Conservation (phyloP, 306 rosid species). For the Citrullus amarus region DNA sequence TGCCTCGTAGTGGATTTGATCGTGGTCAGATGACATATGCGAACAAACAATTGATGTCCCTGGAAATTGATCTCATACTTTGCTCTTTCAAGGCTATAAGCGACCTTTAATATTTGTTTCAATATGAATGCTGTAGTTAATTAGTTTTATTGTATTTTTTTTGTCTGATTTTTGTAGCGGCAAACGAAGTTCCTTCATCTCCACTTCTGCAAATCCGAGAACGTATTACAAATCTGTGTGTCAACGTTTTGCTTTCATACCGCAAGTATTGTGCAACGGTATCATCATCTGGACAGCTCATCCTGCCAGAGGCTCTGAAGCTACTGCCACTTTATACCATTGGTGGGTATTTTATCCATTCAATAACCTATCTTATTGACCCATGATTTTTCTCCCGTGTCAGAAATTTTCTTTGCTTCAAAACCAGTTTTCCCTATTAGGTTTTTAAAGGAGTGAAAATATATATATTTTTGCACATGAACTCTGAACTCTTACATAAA, state of each 20-base stretch:
- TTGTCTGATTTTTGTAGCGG: constrained; percentile 42
- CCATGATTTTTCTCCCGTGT: background rate
- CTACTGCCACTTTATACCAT: constrained; percentile 89
- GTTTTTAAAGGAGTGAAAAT: background rate
- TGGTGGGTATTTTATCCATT: constrained; percentile 30
- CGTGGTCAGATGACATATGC: background rate
- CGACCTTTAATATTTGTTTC: background rate
- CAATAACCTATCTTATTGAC: background rate
- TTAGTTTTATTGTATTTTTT: background rate
- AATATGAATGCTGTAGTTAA: background rate
- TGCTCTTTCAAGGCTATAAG: background rate
- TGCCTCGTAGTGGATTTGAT: background rate
- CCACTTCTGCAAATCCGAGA: constrained; percentile 76
- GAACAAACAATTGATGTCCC: background rate
- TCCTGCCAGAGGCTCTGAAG: constrained; percentile 98
- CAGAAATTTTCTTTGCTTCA: background rate
- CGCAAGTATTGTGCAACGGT: constrained; percentile 96
- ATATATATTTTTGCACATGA: background rate
- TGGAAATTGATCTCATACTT: background rate
- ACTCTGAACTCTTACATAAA: background rate
- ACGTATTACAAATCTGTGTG: constrained; percentile 80
- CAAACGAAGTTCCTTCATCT: constrained; percentile 63
- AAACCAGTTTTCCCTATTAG: background rate
- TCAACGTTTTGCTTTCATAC: constrained; percentile 71
- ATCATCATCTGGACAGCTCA: constrained; percentile 93